These are phyloP conservation scores for Eucalyptus brandiana DNA, from an alignment of 345 rosid genomes.

Conservation along the genomic window DNA sequence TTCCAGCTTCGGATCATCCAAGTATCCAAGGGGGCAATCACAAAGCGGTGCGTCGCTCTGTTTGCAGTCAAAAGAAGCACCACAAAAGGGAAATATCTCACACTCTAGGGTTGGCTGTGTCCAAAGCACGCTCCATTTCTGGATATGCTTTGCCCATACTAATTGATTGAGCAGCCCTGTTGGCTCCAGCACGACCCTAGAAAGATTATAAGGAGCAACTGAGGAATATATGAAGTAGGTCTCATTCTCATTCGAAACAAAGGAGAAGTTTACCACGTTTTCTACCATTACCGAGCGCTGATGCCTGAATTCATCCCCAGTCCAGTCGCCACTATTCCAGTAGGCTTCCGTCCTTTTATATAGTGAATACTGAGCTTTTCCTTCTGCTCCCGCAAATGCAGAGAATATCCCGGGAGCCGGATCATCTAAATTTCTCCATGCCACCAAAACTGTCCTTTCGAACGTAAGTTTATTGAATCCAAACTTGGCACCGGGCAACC, in stretches of 20 bases:
- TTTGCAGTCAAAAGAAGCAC: constrained; percentile 6
- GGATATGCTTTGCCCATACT: not conserved
- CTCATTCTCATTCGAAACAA: not conserved
- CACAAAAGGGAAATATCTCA: constrained; percentile 9
- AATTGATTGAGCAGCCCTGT: not conserved
- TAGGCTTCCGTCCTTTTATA: not conserved
- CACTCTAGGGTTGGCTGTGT: not conserved
- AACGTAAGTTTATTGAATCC: not conserved
- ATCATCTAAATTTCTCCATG: not conserved
- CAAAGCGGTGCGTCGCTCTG: not conserved
- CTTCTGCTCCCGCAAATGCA: not conserved
- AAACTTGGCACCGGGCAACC: not conserved
- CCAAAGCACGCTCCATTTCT: constrained; percentile 9
- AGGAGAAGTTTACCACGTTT: not conserved
- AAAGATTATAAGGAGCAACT: not conserved
- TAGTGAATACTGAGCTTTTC: not conserved
- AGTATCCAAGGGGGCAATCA: not conserved
- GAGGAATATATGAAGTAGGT: not conserved
- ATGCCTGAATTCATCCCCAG: not conserved
- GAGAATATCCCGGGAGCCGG: not conserved
- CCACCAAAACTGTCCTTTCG: not conserved
- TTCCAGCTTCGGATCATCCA: not conserved
- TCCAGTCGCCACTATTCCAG: not conserved
- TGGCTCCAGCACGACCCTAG: not conserved
- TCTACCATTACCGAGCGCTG: not conserved